Base-by-base conservation (phyloP, 352 stramenopile genomes). In the Phytopythium cucurbitacearum region DNA sequence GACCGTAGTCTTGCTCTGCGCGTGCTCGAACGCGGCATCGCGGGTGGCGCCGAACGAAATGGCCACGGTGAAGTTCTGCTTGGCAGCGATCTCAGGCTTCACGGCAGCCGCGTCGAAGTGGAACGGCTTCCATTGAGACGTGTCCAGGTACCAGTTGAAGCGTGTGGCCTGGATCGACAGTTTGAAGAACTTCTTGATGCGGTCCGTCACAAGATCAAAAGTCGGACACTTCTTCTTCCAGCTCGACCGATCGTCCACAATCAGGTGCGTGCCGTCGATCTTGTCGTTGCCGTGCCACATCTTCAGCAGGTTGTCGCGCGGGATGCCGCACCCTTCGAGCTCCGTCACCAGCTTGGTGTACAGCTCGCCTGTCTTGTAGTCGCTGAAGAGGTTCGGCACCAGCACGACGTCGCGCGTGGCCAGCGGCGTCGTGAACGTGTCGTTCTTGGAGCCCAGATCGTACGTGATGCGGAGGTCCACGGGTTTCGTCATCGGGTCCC, bases 131-230 rank as follows among this genome's bases (percentile, higher is more conserved):
- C 89, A 97, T 71, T 95, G 96, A 59, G 91, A 97, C 62, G 89
- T 81, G 9, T 97, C 90, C 51, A 89, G 81, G 76, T 98, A 98
- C 91, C 91, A 98, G 71, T 98, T 98, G 60, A 98, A 98, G 42
- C 94, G 81, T 50, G 88, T 97, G n/a, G 91, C 89, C 51, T 95
- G 85, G 43, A 85, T 86, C 36, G 84, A 65, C 48, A 98, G 73
- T 10, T 69, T 64, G 72, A 98, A 98, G 55, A 97, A 98, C 8
- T 80, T 54, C 59, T 85, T 83, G 34, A 98, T 47, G 13, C 80
- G 69, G 59, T 92, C 70, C 61, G 80, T 80, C 56, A 97, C 69
- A 44, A 95, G 59, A 53, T 90, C 68, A 60, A 94, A 91, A 48
- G 79, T 94, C n/a, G 80, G 79, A 51, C 77, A 88, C 42, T 73